Base-by-base conservation (phyloP, 1,284 basidiomycete species). In the Tilletia indica region DNA sequence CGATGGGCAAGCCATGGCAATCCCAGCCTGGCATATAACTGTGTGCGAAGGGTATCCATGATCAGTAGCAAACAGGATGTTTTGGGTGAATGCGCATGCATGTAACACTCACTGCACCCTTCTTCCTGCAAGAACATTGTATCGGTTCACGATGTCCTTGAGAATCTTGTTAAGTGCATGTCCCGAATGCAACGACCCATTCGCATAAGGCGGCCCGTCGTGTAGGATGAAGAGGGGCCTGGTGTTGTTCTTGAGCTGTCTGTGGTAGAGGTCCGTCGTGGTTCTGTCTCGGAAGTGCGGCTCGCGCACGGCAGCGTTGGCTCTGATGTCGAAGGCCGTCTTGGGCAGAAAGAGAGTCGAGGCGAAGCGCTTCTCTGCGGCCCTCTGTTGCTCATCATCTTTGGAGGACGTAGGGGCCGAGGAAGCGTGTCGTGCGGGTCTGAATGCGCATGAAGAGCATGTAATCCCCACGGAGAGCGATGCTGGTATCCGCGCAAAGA, bases 151-250 rank as follows among this genome's bases (percentile, higher is more conserved):
- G 76, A 98, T 92, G 83, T 99, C 97, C 86, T 99, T 99, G 68
- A 97, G 84, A 61, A 98, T 93, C 85, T 98, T 98, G 86, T 99
- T 99, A 75, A 99, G 85, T 0, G 96, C 94, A 84, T 99, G 97
- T 2, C 96, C 96, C 87, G 96, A 94, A 82, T 99, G 97, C 64
- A 99, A 86, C 79, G 92, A 89, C 0, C 97, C 97, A 83, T 99
- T 99, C 0, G 97, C 97, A 80, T 99, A 99, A 0, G 96, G 97
- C 31, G 97, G 97, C 0, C 97, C 97, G 84, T 99, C 97, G 80
- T 97, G 95, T 67, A 97, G 87, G 34, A 97, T 90, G 82, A 94
- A 98, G 64, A 89, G 80, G 0, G 89, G 88, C 2, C 91, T 88
- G 34, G 87, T 85, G 36, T 87, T 88, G 79, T 91, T 89, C 75